Percentiles rank a stretch among this genome's conserved stretches.
Conservation (phyloP, 2,329 filamentous ascomycete genomes). For the Elsinoe arachidis region DNA sequence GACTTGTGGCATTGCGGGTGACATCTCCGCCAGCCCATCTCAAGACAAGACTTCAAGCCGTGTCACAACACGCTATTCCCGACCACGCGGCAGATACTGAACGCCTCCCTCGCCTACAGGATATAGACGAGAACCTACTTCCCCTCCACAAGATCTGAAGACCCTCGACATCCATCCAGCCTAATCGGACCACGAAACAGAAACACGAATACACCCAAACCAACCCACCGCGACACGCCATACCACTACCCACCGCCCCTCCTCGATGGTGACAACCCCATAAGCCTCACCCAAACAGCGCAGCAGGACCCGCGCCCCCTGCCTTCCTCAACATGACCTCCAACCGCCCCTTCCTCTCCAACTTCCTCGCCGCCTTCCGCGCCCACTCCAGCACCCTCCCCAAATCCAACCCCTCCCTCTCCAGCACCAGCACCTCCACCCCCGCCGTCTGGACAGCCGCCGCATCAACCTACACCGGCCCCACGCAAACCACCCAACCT, state of each 20-base stretch:
- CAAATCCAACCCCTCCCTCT: constrained; percentile 43
- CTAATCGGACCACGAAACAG: background rate
- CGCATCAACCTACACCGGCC: constrained; percentile 21
- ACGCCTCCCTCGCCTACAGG: background rate
- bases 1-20: background rate
- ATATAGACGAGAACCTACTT: background rate
- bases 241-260: background rate
- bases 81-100: background rate
- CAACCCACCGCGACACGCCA: background rate
- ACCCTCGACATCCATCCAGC: background rate
- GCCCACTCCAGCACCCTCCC: constrained; percentile 50
- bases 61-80: background rate
- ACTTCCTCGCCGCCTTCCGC: constrained; percentile 59
- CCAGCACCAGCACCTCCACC: constrained; percentile 33
- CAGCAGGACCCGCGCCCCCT: background rate
- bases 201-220: background rate
- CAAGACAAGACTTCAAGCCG: background rate
- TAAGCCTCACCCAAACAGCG: background rate
- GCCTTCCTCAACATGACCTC: constrained; percentile 45
- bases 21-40: constrained; percentile 1
- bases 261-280: constrained; percentile 7
- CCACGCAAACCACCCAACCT: constrained; percentile 19
- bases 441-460: constrained; percentile 26
- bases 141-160: background rate
- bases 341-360: constrained; percentile 57